Percentiles rank a stretch among this genome's conserved stretches.
These are phyloP conservation scores for Pythium monospermum DNA, from an alignment of 352 stramenopile species.

Conservation along the genomic window DNA sequence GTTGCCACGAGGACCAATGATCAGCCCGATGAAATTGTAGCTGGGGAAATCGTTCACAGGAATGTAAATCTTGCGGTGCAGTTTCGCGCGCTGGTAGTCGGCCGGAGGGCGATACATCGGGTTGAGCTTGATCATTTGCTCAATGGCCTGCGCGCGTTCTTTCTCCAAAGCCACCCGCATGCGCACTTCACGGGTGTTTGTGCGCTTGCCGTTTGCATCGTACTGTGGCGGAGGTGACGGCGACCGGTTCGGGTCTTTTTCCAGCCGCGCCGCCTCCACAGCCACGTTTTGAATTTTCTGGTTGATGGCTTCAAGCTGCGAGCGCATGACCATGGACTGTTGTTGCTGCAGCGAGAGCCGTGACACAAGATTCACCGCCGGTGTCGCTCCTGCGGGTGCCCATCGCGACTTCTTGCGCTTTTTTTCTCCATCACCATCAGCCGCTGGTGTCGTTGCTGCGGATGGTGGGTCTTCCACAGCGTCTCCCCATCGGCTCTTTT, in stretches of 20 bases:
- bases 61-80: constrained; percentile 96
- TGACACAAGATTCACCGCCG: constrained; percentile 33
- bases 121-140: constrained; percentile 95
- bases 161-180: constrained; percentile 91
- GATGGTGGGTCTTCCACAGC: constrained; percentile 31
- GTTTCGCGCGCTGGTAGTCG: constrained; percentile 90
- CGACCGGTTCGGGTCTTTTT: constrained; percentile 87
- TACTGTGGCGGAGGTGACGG: constrained; percentile 94
- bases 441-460: constrained; percentile 1
- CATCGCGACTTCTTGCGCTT: constrained; percentile 80
- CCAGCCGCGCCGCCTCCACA: constrained; percentile 68
- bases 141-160: constrained; percentile 90
- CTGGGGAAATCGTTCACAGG: constrained; percentile 96
- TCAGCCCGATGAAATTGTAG: constrained; percentile 99
- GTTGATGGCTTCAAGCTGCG: constrained; percentile 71
- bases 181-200: constrained; percentile 95
- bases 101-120: constrained; percentile 81
- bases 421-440: constrained; percentile 35
- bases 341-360: constrained; percentile 56
- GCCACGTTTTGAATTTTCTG: constrained; percentile 74
- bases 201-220: constrained; percentile 93
- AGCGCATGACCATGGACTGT: constrained; percentile 62
- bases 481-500: constrained; percentile 86
- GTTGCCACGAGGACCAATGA: constrained; percentile 98
- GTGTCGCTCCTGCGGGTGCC: constrained; percentile 39